Conservation (phyloP, 352 stramenopile species). For the Elongisporangium anandrum region DNA sequence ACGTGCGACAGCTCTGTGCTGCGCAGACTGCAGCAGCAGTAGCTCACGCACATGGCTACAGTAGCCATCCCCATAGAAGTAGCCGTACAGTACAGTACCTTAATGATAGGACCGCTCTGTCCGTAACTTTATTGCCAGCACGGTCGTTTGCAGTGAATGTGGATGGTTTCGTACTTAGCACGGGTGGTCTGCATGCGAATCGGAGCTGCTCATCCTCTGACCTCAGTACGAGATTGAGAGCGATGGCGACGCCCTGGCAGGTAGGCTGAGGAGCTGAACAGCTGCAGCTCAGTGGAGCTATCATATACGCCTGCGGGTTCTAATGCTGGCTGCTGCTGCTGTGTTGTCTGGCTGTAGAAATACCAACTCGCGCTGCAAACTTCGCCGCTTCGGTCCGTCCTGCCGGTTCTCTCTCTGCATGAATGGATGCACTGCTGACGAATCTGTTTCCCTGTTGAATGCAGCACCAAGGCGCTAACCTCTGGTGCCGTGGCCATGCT, state of each 20-base stretch:
- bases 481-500: slow-evolving; percentile 57
- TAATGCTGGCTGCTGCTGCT: neutral
- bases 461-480: slow-evolving; percentile 64
- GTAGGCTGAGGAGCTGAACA: too few species aligned
- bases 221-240: neutral
- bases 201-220: neutral
- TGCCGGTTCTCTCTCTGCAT: neutral
- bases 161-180: neutral
- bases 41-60: neutral
- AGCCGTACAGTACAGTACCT: neutral
- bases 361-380: slow-evolving; percentile 56
- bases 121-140: too few species aligned
- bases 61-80: neutral
- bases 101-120: too few species aligned
- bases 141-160: neutral
- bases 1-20: slow-evolving; percentile 56
- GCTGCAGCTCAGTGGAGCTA: neutral
- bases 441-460: neutral
- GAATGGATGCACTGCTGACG: neutral
- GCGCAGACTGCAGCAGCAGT: slow-evolving; percentile 46
- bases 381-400: slow-evolving; percentile 38
- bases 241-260: neutral
- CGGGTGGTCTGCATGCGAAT: neutral
- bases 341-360: slow-evolving; percentile 19
- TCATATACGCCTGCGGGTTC: neutral